Conservation (phyloP, 768 basidiomycete species). For the Amylocystis lapponica region DNA sequence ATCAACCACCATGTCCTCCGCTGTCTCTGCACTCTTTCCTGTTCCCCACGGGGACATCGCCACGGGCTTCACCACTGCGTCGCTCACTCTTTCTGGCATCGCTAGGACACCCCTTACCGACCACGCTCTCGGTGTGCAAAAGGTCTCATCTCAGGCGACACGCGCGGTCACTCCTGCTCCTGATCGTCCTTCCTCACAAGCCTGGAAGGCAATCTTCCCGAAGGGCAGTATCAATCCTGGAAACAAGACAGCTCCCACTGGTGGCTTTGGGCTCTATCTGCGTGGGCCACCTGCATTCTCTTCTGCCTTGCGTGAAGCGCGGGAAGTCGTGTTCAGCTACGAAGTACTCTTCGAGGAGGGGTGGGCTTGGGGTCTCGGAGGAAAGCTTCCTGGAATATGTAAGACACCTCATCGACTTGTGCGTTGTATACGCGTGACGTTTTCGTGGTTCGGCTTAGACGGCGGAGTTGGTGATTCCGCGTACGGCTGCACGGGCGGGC, state of each 20-base stretch:
- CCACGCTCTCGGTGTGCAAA: slow-evolving; percentile 43
- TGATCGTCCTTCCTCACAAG: slow-evolving; percentile 19
- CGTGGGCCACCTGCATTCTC: slow-evolving; percentile 44
- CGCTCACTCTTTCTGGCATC: slow-evolving; percentile 18
- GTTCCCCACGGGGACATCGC: slow-evolving; percentile 7
- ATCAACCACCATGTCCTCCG: neutral
- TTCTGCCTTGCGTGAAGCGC: slow-evolving; percentile 32
- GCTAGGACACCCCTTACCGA: slow-evolving; percentile 34
- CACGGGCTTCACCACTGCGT: slow-evolving; percentile 37
- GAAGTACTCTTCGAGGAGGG: slow-evolving; percentile 56
- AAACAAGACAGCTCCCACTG: slow-evolving; percentile 36
- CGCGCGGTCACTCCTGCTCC: slow-evolving; percentile 27
- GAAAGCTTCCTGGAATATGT: slow-evolving; percentile 73
- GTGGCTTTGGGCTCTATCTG: slow-evolving; percentile 71
- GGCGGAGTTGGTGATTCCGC: slow-evolving; percentile 53
- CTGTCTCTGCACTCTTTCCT: slow-evolving; percentile 6
- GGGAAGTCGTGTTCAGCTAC: slow-evolving; percentile 59
- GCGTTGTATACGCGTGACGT: neutral
- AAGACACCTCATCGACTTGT: neutral
- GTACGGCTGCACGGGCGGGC: slow-evolving; percentile 64
- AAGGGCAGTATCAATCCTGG: slow-evolving; percentile 56
- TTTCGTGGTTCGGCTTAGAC: slow-evolving; percentile 26
- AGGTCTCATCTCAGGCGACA: slow-evolving; percentile 32
- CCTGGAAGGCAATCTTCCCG: slow-evolving; percentile 62
- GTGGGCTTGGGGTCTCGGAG: slow-evolving; percentile 70